Percentiles rank a stretch among this genome's conserved stretches.
Conservation (phyloP, 352 stramenopile species). For the Globisporangium orthogonon region DNA sequence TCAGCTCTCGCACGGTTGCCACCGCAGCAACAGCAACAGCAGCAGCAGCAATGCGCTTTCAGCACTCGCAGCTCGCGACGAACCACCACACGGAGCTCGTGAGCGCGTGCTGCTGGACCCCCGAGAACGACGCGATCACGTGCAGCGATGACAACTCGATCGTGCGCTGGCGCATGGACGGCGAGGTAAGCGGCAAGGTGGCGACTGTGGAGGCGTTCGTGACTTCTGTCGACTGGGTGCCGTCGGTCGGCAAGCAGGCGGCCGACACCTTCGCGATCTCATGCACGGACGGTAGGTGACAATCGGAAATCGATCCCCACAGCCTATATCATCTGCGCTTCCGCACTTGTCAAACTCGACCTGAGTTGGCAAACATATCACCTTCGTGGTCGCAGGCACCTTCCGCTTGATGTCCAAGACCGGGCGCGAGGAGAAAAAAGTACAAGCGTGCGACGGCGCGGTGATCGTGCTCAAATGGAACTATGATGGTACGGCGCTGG, state of each 20-base stretch:
- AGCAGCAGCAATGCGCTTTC: conserved; percentile 50
- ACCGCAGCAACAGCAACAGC: conserved; percentile 9
- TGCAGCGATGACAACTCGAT: conserved; percentile 85
- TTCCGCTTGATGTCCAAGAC: conserved; percentile 87
- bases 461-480: conserved; percentile 91
- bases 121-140: conserved; percentile 85
- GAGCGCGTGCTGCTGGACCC: conserved; percentile 81
- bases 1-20: neutral
- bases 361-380: neutral
- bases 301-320: neutral
- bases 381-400: conserved; percentile 29
- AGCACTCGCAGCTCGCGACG: conserved; percentile 63
- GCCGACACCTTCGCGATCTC: conserved; percentile 84
- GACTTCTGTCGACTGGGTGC: conserved; percentile 75
- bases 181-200: conserved; percentile 69
- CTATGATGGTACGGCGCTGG: conserved; percentile 88
- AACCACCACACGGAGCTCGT: conserved; percentile 82
- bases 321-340: neutral
- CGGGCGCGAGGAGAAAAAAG: conserved; percentile 90
- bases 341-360: neutral
- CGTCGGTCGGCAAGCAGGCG: conserved; percentile 74
- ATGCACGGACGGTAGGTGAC: conserved; percentile 71
- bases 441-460: conserved; percentile 76
- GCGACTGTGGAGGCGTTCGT: conserved; percentile 71
- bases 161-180: conserved; percentile 80